Conservation (phyloP, 768 basidiomycete species). For the Leccinum obscurum region DNA sequence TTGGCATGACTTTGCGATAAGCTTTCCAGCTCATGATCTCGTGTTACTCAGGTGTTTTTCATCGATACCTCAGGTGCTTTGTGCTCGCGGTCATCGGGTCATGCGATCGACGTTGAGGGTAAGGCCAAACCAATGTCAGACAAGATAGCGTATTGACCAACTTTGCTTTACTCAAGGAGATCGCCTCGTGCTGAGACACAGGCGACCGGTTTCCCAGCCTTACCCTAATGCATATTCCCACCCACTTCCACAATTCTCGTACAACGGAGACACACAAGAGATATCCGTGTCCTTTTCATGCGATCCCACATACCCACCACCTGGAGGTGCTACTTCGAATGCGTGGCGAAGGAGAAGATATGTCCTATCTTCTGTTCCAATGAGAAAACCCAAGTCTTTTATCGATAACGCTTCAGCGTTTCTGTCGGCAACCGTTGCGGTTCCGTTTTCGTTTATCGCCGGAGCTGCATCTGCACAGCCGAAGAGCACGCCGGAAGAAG, state of each 20-base stretch:
- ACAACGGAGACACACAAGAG: conserved; percentile 51
- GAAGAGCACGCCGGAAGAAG: conserved; percentile 62
- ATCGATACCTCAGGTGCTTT: conserved; percentile 75
- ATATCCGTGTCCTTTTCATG: conserved; percentile 59
- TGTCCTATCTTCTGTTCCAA: conserved; percentile 64
- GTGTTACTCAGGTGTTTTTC: conserved; percentile 69
- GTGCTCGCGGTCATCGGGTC: conserved; percentile 77
- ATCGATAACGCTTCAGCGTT: conserved; percentile 72
- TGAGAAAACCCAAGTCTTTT: conserved; percentile 65
- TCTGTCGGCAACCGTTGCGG: conserved; percentile 57
- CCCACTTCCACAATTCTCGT: conserved; percentile 70
- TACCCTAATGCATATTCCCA: conserved; percentile 81
- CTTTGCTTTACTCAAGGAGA: conserved; percentile 45
- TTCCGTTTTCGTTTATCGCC: conserved; percentile 56
- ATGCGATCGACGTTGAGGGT: conserved; percentile 83
- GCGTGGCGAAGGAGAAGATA: conserved; percentile 62
- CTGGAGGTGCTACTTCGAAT: conserved; percentile 34
- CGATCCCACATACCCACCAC: conserved; percentile 63
- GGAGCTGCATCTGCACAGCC: conserved; percentile 32
- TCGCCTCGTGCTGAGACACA: conserved; percentile 68
- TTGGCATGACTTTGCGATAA: background rate
- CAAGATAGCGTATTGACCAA: conserved; percentile 8
- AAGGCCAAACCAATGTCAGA: conserved; percentile 12
- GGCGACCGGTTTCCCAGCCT: conserved; percentile 72
- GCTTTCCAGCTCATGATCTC: background rate